phyloP scores from a whole-genome alignment of 2,329 filamentous ascomycete species.

The Raffaelea albimanens region DNA sequence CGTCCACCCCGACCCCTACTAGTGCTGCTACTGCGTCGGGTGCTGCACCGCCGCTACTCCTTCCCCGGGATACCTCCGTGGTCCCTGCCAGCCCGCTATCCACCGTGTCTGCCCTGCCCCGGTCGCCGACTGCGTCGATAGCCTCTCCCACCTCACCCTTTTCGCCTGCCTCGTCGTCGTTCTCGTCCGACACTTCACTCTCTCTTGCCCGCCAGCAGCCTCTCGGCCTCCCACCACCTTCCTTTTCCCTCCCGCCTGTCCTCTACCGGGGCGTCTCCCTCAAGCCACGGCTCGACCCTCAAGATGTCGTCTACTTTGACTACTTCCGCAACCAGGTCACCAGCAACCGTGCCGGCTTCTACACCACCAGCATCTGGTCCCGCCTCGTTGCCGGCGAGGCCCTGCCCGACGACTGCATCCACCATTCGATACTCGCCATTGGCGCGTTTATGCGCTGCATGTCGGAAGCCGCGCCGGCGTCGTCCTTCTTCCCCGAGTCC shows the following conservation, averaged over 20 bases:
- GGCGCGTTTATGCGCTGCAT: not conserved
- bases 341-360: constrained; percentile 1
- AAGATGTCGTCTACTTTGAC: constrained; percentile 6
- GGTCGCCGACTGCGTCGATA: not conserved
- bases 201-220: not conserved
- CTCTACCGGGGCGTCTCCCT: not conserved
- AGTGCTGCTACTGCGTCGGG: too few relatives aligned
- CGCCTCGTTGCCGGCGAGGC: constrained; percentile 3
- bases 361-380: constrained; percentile 5
- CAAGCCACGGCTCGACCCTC: not conserved
- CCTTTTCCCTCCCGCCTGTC: not conserved
- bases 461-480: not conserved
- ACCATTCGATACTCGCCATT: constrained; percentile 6
- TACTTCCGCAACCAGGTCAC: constrained; percentile 3
- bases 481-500: not conserved
- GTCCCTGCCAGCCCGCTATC: too few relatives aligned
- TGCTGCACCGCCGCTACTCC: not conserved
- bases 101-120: too few relatives aligned
- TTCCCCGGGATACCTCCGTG: too few relatives aligned
- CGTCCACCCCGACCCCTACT: too few relatives aligned
- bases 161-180: not conserved
- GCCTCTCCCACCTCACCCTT: not conserved
- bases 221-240: not conserved
- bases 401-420: constrained; percentile 3
- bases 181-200: not conserved